Base-by-base conservation (phyloP, 2,329 filamentous ascomycete genomes). In the Colletotrichum sp. region DNA sequence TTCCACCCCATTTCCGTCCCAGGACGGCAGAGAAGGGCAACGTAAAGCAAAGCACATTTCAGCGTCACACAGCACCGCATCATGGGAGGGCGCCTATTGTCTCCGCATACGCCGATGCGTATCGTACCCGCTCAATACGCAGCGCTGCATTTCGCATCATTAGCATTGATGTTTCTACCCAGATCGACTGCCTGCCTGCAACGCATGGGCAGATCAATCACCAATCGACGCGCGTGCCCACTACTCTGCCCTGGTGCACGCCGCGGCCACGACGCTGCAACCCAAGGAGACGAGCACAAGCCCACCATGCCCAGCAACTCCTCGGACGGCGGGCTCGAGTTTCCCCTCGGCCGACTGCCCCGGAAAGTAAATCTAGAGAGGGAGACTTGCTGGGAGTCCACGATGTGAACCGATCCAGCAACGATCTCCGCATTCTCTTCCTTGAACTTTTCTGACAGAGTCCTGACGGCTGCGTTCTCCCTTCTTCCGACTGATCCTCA, bases 81-180 rank as follows among this genome's bases (percentile, higher is more conserved):
- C 30, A 39, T 52, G 39, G 26, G 26, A 73, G 28, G 39, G 36
- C 64, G 24, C 64, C 64, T 30, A 28, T n/a, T 8, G 32, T 10
- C 24, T 36, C 48, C 52, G 62, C 68, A 72, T 64, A 64, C 62
- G 48, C 69, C 67, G 30, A 62, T 68, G 57, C 57, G 24, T 28
- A 48, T 72, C 68, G 52, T 63, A 64, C 73, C 63, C 55, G 62
- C 28, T 60, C 52, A 28, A 48, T 30, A 52, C 60, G 44, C 28
- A 34, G 22, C 36, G 30, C 22, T 26, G 57, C 63, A 62, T 34
- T 64, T 73, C 69, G 55, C 63, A 68, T 72, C 24, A 34, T 55
- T 44, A 55, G 63, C 55, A 72, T 63, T 75, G 72, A 44, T 62
- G 72, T 75, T 75, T 75, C 63, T 60, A 18, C 26, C 57, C 34